Evolutionary conservation across 2,329 filamentous ascomycete species (phyloP).

Genomic region (Fusarium guadeloupense): DNA sequence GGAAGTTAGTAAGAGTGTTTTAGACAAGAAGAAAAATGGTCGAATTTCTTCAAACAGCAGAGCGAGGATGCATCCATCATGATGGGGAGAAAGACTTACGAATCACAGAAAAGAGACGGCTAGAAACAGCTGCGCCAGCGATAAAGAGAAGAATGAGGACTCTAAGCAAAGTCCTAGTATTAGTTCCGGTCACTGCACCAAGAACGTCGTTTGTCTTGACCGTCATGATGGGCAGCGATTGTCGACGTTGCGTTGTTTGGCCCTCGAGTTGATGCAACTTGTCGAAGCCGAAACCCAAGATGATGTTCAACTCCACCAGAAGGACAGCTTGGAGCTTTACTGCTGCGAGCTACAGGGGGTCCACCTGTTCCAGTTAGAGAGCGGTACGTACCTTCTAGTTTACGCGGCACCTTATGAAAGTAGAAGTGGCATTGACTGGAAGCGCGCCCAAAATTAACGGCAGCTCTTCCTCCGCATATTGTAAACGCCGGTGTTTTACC

Average conservation of each 20-base stretch:
- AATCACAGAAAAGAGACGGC: slow-evolving; percentile 97
- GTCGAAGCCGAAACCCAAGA: slow-evolving; percentile 41
- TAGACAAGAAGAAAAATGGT: not conserved
- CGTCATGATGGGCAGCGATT: slow-evolving; percentile 56
- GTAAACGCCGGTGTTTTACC: slow-evolving; percentile 38
- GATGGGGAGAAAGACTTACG: slow-evolving; percentile 68
- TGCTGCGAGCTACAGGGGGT: slow-evolving; percentile 30
- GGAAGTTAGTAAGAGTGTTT: slow-evolving; percentile 45
- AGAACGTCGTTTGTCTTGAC: slow-evolving; percentile 62
- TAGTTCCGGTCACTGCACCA: slow-evolving; percentile 82
- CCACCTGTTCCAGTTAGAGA: slow-evolving; percentile 7
- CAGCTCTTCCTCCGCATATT: not conserved
- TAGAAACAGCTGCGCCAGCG: slow-evolving; percentile 88
- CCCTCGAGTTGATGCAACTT: slow-evolving; percentile 48
- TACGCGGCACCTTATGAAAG: too few species aligned
- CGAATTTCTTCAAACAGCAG: not conserved
- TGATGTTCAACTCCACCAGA: slow-evolving; percentile 43
- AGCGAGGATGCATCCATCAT: slow-evolving; percentile 8
- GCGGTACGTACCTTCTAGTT: slow-evolving; percentile 37
- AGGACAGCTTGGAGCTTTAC: slow-evolving; percentile 59
- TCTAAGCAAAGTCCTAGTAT: slow-evolving; percentile 83
- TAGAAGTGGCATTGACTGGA: too few species aligned
- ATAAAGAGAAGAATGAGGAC: slow-evolving; percentile 92
- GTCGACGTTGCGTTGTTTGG: slow-evolving; percentile 46
- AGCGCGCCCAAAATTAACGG: not conserved